Evolutionary conservation across 2,329 filamentous ascomycete species (phyloP), one percentile per base, ranked within the genome.

Genomic region (Akanthomyces muscarius): DNA sequence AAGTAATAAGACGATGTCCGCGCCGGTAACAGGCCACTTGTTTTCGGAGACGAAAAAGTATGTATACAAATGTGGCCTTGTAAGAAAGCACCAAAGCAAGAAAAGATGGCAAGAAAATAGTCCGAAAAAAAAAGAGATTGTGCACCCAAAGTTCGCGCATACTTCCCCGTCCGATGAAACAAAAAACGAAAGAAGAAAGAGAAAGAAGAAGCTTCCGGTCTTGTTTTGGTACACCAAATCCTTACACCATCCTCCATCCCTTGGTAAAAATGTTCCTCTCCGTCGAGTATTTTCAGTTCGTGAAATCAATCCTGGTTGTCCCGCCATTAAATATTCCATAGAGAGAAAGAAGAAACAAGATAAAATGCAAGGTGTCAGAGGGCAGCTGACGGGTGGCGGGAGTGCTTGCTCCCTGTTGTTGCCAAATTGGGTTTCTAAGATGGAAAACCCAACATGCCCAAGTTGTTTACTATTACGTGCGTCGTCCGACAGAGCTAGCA

Each of bases 351-450:
- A 59, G 36, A 59, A 51, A 59, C 1, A 41, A 47, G 44, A 38
- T n/a, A 47, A 55, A 33, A 28, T 45, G 51, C 30, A 38, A 53
- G 2, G 18, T 21, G 59, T 61, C 50, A 61, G 59, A 54, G 59
- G 59, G 50, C 59, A 54, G 51, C 59, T 61, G 59, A 61, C 59
- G 5, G 38, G 28, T 61, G 48, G 57, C 57, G 36, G 48, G 16
- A 59, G 45, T 50, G n/a, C 56, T 59, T 18, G 45, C 47, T 61
- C 48, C 57, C 25, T 52, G 38, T 52, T 50, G 44, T 58, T 61
- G 57, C 57, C 57, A 61, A 53, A 52, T 61, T 23, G 38, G 48
- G 45, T 44, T 23, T 51, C 18, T 5, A 28, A 44, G 18, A 44
- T 10, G 33, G 2, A 50, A 57, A 42, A 50, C 21, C 57, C 47